phyloP scores from a whole-genome alignment of 169 alveolate species.

The Perkinsus chesapeaki region DNA sequence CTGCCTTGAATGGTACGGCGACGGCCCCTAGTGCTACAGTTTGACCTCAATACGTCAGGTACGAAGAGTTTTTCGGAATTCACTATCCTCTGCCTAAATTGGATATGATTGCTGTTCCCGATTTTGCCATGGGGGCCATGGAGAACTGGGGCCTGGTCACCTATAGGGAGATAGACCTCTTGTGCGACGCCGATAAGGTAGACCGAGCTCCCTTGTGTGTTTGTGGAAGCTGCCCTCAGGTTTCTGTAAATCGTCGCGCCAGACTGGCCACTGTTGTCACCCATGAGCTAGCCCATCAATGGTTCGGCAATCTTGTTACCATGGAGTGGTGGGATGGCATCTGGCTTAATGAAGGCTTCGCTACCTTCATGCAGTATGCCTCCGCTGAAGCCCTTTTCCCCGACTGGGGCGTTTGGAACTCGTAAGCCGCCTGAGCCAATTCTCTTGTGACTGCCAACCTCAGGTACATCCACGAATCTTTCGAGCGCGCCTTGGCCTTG shows the following conservation, averaged over 20 bases:
- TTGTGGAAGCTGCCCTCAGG: neutral
- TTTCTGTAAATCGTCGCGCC: conserved; percentile 9
- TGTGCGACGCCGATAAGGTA: conserved; percentile 5
- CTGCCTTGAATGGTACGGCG: conserved; percentile 34
- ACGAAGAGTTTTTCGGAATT: conserved; percentile 56
- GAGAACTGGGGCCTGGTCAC: conserved; percentile 77
- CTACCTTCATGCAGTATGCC: conserved; percentile 55
- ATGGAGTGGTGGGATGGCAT: conserved; percentile 87
- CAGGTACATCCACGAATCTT: neutral
- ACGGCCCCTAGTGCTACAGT: neutral
- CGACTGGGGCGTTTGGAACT: conserved; percentile 16
- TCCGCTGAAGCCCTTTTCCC: conserved; percentile 21
- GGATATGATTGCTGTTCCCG: conserved; percentile 64
- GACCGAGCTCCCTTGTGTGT: neutral
- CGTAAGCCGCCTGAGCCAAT: neutral
- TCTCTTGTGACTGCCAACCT: conserved; percentile 3
- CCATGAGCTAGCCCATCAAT: conserved; percentile 82
- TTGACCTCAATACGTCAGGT: neutral
- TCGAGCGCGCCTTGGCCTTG: conserved; percentile 18
- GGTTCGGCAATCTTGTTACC: conserved; percentile 78
- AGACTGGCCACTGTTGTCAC: conserved; percentile 42
- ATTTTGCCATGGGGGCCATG: conserved; percentile 70
- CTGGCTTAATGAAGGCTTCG: conserved; percentile 85
- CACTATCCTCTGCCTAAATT: conserved; percentile 60
- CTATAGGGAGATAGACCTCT: conserved; percentile 37